Conservation (phyloP, 1,284 basidiomycete genomes). For the Vanrija pseudolonga region DNA sequence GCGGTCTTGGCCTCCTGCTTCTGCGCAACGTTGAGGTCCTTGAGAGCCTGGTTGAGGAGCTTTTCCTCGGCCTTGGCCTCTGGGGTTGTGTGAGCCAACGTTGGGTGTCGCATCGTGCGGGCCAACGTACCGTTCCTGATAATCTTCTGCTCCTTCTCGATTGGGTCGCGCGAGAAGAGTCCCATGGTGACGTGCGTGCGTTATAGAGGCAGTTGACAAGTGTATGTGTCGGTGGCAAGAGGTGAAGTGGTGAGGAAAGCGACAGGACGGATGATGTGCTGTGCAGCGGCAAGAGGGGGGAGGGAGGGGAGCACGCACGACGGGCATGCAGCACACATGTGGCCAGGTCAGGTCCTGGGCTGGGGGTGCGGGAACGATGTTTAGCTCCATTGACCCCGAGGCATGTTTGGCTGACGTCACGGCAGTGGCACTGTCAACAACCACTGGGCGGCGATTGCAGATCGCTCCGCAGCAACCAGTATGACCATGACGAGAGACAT, state of each 20-base stretch:
- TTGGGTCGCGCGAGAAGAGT: slow-evolving; percentile 38
- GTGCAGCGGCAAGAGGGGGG: too few species aligned
- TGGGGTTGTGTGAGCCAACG: slow-evolving; percentile 7
- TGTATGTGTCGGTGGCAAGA: background rate
- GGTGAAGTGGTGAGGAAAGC: background rate
- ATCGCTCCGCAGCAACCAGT: too few species aligned
- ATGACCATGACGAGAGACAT: too few species aligned
- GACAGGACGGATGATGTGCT: too few species aligned
- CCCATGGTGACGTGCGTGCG: slow-evolving; percentile 29
- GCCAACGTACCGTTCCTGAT: slow-evolving; percentile 33
- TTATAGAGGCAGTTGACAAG: background rate
- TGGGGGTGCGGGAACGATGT: too few species aligned
- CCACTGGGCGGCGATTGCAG: too few species aligned
- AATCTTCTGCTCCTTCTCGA: slow-evolving; percentile 40
- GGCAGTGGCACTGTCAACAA: too few species aligned
- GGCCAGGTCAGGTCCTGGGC: too few species aligned
- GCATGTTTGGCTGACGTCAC: too few species aligned
- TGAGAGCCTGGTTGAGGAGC: slow-evolving; percentile 31
- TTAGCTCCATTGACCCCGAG: too few species aligned
- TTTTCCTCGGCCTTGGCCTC: slow-evolving; percentile 31
- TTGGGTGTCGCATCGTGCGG: background rate
- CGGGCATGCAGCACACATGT: too few species aligned
- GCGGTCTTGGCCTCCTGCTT: slow-evolving; percentile 37
- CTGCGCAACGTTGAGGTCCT: slow-evolving; percentile 37
- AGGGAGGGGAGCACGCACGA: too few species aligned